phyloP scores from a whole-genome alignment of 73 alveolate genomes.

The Paramecium sexaurelia region DNA sequence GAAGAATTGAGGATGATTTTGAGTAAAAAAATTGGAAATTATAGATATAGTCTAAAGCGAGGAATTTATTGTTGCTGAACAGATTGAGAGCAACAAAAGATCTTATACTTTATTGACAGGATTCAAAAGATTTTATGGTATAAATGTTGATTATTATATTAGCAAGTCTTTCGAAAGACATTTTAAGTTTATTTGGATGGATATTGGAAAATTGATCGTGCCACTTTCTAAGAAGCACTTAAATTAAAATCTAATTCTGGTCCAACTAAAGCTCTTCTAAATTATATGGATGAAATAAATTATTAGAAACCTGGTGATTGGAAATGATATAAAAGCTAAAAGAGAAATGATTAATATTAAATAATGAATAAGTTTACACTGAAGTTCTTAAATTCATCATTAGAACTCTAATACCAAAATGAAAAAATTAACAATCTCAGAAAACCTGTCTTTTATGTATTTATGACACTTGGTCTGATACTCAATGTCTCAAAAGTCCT shows the following conservation, averaged over 20 bases:
- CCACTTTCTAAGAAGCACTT: slow-evolving; percentile 65
- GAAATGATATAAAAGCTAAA: slow-evolving; percentile 75
- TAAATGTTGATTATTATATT: background rate
- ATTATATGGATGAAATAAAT: slow-evolving; percentile 73
- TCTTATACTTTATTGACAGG: slow-evolving; percentile 64
- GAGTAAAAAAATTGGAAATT: slow-evolving; percentile 44
- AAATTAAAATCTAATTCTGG: slow-evolving; percentile 35
- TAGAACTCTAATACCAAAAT: background rate
- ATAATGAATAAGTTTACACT: slow-evolving; percentile 15
- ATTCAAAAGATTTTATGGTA: slow-evolving; percentile 74
- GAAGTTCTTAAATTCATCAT: background rate
- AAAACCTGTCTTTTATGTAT: background rate
- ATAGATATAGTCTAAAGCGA: background rate
- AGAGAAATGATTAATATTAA: slow-evolving; percentile 21
- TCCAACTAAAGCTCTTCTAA: slow-evolving; percentile 65
- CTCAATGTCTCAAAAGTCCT: background rate
- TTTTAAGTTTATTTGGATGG: slow-evolving; percentile 77
- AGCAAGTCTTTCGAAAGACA: slow-evolving; percentile 68
- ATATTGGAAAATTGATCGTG: slow-evolving; percentile 77
- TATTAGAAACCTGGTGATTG: slow-evolving; percentile 77
- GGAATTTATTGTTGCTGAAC: background rate
- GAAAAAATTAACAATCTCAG: background rate
- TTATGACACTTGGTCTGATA: background rate
- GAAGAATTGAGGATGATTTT: slow-evolving; percentile 28
- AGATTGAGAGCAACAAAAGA: slow-evolving; percentile 17